Evolutionary conservation across 108 stramenopile genomes (phyloP), one percentile per base, ranked within the genome.

Genomic region (Cyclotella atomus): DNA sequence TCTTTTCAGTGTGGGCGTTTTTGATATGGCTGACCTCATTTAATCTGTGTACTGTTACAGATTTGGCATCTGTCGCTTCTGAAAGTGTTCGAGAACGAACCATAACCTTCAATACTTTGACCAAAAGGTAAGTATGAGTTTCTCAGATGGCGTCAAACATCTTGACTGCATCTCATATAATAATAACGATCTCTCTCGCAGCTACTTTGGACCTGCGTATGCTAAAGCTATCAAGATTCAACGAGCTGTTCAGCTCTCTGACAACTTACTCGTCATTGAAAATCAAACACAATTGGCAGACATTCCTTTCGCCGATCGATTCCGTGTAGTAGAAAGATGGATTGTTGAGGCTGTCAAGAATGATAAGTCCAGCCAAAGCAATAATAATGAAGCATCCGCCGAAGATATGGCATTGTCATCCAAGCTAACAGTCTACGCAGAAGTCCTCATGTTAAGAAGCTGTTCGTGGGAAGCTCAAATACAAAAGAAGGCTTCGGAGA

Each of bases 261-360:
- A 76, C 30, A 59, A 65, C 3, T 28, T 87, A n/a, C 72, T 89
- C 3, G 83, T 94, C 36, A 64, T 94, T 30, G 93, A 94, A 62
- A 83, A 65, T 49, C 71, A 77, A 49, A 91, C 90, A 9, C 77
- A 75, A 36, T 68, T 94, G 14, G 57, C 78, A 25, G 87, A 94
- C 29, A 89, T 94, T 67, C 93, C 93, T 5, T 94, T 85, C 73
- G 70, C 79, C 5, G 89, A 91, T 69, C 70, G 83, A 30, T 94
- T 94, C 68, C 86, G 70, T 45, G 84, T 94, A 2, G 15, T 88
- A 55, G 93, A 94, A 62, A 77, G 90, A 75, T 94, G 93, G 93
- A 49, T 89, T 21, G 38, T 94, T 12, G 79, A 77, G 25, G 80
- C 89, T 0, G 74, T 75, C 16, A 43, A n/a, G n/a, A n/a, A n/a